Conservation (phyloP, 2,329 filamentous ascomycete genomes). For the Rhynchosporium secalis region DNA sequence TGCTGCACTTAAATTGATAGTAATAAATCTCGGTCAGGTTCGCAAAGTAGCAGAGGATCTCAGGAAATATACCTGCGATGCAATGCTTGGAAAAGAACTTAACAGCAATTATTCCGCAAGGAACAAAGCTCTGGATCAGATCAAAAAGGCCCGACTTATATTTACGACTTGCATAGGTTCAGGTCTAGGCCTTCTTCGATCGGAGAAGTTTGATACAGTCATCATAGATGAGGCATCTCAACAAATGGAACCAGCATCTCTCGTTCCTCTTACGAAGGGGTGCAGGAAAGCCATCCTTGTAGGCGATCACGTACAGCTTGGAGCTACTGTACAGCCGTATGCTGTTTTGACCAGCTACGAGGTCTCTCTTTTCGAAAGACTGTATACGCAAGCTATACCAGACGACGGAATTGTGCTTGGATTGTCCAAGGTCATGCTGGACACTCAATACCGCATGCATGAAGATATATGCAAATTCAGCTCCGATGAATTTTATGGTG, state of each 20-base stretch:
- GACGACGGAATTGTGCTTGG: background rate
- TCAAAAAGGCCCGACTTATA: constrained; percentile 43
- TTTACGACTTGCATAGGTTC: constrained; percentile 48
- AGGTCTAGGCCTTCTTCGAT: constrained; percentile 45
- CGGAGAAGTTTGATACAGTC: constrained; percentile 40
- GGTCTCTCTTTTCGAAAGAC: constrained; percentile 20
- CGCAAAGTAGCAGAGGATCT: constrained; percentile 17
- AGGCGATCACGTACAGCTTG: constrained; percentile 49
- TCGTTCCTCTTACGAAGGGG: constrained; percentile 46
- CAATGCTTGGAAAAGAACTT: constrained; percentile 37
- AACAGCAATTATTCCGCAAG: constrained; percentile 36
- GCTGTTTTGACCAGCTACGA: constrained; percentile 16
- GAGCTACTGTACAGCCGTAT: constrained; percentile 45
- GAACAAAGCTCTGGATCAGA: constrained; percentile 43
- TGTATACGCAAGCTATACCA: constrained; percentile 14
- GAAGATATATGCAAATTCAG: constrained; percentile 15
- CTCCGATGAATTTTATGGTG: constrained; percentile 14
- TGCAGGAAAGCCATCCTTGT: constrained; percentile 47
- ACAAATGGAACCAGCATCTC: constrained; percentile 45
- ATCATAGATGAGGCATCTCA: constrained; percentile 51
- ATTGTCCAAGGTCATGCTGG: constrained; percentile 14
- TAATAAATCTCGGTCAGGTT: background rate
- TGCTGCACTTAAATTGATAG: background rate
- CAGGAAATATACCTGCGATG: constrained; percentile 19
- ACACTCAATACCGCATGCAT: constrained; percentile 20